phyloP scores from a whole-genome alignment of 176 grass and related monocot genomes.

The Avena insularis region DNA sequence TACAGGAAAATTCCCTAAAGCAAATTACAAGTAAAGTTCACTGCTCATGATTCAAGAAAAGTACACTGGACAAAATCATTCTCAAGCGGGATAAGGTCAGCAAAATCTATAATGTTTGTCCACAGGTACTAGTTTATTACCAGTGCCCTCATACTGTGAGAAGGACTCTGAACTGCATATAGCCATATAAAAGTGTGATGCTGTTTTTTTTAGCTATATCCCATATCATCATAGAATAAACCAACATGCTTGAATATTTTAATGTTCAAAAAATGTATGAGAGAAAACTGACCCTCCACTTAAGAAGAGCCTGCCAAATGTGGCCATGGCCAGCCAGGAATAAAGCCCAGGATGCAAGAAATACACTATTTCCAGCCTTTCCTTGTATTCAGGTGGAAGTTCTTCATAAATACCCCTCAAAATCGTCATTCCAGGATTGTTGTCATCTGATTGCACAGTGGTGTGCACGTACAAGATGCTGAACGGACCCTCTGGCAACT shows the following conservation, averaged over 20 bases:
- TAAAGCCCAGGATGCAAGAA: slow-evolving; percentile 85
- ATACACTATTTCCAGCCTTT: slow-evolving; percentile 79
- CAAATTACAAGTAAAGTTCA: background rate
- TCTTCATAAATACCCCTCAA: slow-evolving; percentile 91
- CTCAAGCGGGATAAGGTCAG: background rate
- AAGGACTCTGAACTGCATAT: slow-evolving; percentile 5
- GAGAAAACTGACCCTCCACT: slow-evolving; percentile 73
- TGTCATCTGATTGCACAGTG: slow-evolving; percentile 81
- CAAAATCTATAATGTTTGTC: background rate
- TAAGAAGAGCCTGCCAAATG: slow-evolving; percentile 84
- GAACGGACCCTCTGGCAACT: slow-evolving; percentile 74
- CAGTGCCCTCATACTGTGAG: background rate
- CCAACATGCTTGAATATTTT: background rate
- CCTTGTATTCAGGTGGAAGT: slow-evolving; percentile 73
- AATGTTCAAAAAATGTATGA: slow-evolving; percentile 11
- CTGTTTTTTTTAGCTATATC: background rate
- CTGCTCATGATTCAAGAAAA: background rate
- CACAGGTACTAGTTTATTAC: background rate
- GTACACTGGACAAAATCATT: background rate
- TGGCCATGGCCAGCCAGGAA: slow-evolving; percentile 79
- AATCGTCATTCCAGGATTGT: slow-evolving; percentile 92
- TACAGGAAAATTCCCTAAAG: background rate
- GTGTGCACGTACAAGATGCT: slow-evolving; percentile 92
- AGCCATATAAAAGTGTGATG: background rate
- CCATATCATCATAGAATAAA: slow-evolving; percentile 7